Evolutionary conservation across 1,284 basidiomycete genomes (phyloP), one percentile per base, ranked within the genome.

Genomic region (Fereydounia khargensis): DNA sequence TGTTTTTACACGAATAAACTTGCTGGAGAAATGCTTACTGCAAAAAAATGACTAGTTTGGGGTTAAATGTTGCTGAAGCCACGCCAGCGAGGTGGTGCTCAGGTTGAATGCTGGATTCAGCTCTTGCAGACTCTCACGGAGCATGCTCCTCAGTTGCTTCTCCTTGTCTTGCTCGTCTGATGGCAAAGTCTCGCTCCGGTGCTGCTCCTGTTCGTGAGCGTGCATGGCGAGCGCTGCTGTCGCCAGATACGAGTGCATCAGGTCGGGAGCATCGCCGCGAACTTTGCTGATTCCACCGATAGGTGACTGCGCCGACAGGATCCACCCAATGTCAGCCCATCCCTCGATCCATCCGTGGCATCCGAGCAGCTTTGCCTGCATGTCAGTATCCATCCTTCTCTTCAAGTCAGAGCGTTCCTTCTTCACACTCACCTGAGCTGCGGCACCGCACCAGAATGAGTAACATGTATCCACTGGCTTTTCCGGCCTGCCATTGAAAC

Each of bases 371-470:
- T 54, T 38, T 6, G 22, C 10, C 18, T 22, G 31, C 18, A n/a
- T 11, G 25, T 6, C 16, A 32, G 34, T n/a, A 21, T n/a, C 8
- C 19, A 22, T 23, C 18, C 19, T 14, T 13, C 10, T 16, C 13
- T 18, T 5, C 6, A 16, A 4, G 18, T 7, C 6, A 17, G 11
- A 24, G 42, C 10, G 24, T 20, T 4, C 16, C 7, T 3, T 14
- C 3, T 6, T 40, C 9, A 6, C 19, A 55, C 42, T 56, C 35
- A 51, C 53, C 8, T 35, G 22, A 0, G 67, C 34, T 3, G 58
- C 41, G 3, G 69, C 73, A 0, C 73, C 73, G 39, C 66, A 68
- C 73, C 73, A 74, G 25, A 74, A 74, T 10, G 69, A 72, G 33
- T 74, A 74, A 38, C 73, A 74, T 0, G 59, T 33, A 18, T 33